These are phyloP conservation scores for Saturnispora gosingensis DNA, from an alignment of 805 yeast genomes.

Conservation along the genomic window DNA sequence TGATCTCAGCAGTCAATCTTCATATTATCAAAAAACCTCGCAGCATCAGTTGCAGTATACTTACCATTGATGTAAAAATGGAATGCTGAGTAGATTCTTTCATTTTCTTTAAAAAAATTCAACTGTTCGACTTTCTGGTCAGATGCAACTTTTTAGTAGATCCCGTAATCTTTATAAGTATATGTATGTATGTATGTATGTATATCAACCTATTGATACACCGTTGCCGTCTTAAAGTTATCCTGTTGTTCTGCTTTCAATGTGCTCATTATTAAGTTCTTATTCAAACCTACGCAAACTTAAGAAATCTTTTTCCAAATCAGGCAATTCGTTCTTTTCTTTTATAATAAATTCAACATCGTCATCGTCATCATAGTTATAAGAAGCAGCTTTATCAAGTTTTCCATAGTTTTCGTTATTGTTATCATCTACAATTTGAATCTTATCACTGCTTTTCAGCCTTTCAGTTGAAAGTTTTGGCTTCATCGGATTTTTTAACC, in stretches of 20 bases:
- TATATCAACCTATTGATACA: background rate
- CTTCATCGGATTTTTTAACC: conserved; percentile 10
- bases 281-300: background rate
- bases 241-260: background rate
- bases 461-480: background rate
- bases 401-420: background rate
- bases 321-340: background rate
- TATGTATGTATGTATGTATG: background rate
- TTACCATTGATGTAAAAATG: background rate
- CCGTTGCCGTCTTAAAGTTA: background rate
- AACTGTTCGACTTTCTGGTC: background rate
- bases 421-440: background rate
- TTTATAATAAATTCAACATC: conserved; percentile 14
- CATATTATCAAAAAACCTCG: background rate
- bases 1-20: background rate
- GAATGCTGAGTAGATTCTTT: background rate
- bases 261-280: background rate
- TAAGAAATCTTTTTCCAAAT: background rate
- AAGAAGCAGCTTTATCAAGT: conserved; percentile 22
- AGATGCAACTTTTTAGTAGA: background rate
- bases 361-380: conserved; percentile 21
- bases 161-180: background rate
- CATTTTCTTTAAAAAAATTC: background rate
- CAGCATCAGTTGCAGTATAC: background rate
- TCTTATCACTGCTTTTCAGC: background rate